These are phyloP conservation scores for Rhododendron williamsianum DNA, from an alignment of 148 eudicot species.

Conservation along the genomic window DNA sequence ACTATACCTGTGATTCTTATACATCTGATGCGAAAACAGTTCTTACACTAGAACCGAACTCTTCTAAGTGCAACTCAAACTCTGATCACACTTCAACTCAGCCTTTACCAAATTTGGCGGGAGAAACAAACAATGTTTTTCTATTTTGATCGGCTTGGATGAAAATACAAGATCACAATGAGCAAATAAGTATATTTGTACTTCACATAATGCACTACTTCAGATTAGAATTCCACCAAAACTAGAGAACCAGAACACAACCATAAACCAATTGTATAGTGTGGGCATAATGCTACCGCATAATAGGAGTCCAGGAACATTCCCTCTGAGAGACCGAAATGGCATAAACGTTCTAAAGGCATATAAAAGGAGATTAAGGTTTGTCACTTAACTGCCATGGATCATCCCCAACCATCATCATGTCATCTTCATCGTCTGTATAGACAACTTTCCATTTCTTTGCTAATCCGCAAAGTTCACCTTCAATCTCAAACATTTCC, in stretches of 20 bases:
- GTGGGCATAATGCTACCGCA: background rate
- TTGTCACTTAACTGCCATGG: constrained; percentile 88
- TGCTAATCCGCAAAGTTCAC: constrained; percentile 58
- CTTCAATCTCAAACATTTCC: constrained; percentile 74
- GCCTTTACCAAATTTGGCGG: background rate
- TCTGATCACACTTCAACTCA: background rate
- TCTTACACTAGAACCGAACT: background rate
- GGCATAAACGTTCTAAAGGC: background rate
- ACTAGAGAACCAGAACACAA: background rate
- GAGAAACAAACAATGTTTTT: background rate
- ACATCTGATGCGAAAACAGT: background rate
- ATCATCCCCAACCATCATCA: constrained; percentile 99
- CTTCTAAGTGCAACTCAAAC: background rate
- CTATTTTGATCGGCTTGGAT: background rate
- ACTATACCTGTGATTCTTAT: background rate
- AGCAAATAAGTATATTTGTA: background rate
- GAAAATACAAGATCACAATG: background rate
- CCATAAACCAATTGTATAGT: background rate
- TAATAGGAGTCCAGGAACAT: background rate
- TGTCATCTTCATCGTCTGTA: constrained; percentile 87
- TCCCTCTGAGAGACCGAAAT: background rate
- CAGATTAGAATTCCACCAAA: background rate
- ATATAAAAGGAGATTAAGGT: background rate
- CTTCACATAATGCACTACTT: background rate
- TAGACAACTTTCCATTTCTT: constrained; percentile 92